Percentiles rank a stretch among this genome's conserved stretches.
These are phyloP conservation scores for Volvox reticuliferus DNA, from an alignment of 139 green algal species.

Conservation along the genomic window DNA sequence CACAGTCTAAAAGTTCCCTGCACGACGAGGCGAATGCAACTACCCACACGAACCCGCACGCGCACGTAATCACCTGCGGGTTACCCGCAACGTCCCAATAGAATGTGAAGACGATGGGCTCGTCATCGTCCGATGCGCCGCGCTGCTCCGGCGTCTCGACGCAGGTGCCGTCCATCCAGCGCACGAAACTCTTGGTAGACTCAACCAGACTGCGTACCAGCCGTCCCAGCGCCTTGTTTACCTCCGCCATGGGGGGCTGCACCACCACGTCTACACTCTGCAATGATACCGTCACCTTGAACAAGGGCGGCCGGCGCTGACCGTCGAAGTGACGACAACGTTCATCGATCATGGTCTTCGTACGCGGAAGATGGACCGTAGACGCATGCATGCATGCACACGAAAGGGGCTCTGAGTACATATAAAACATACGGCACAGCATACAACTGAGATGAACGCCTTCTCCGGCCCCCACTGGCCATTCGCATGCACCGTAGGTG, in stretches of 20 bases:
- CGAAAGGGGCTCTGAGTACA: too few species aligned
- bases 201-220: constrained; percentile 82
- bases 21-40: too few species aligned
- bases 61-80: constrained; percentile 54
- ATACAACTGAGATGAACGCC: too few species aligned
- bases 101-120: constrained; percentile 88
- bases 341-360: constrained; percentile 33
- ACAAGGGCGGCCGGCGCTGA: constrained; percentile 56
- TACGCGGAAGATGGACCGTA: too few species aligned
- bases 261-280: constrained; percentile 85
- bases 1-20: too few species aligned
- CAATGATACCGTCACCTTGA: constrained; percentile 80
- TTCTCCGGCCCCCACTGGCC: too few species aligned
- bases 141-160: constrained; percentile 83
- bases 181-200: constrained; percentile 83
- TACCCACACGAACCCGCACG: neutral
- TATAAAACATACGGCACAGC: too few species aligned
- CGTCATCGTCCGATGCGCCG: constrained; percentile 75
- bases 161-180: constrained; percentile 95
- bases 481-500: too few species aligned
- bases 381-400: too few species aligned
- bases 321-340: neutral
- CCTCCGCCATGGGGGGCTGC: constrained; percentile 84
- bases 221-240: constrained; percentile 76
- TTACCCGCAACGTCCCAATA: constrained; percentile 84